Base-by-base conservation (phyloP, 345 rosid species). In the Salix suchowensis region DNA sequence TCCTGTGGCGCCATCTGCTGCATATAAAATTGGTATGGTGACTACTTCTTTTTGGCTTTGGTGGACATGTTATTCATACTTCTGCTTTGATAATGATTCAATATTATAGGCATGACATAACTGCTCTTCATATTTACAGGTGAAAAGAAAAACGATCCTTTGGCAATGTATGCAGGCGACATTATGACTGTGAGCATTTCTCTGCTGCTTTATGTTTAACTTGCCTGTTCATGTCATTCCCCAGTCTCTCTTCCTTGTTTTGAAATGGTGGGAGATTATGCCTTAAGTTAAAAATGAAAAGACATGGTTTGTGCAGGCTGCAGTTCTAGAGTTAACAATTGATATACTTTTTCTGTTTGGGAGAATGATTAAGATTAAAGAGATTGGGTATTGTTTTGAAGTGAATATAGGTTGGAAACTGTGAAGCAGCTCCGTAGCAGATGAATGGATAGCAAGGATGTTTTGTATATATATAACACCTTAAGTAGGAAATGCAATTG, bases 101-200 rank as follows among this genome's bases (percentile, higher is more conserved):
- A 18, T 48, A 44, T 55, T 32, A 42, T 65, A 23, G 26, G 2
- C 40, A 73, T 72, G 4, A 65, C 73, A 24, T 37, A 70, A 16
- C 60, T 37, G 6, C 24, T 71, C 34, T 64, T 74, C 18, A 70
- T 70, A 37, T 73, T 82, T 82, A 50, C 81, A 91, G 93, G 96
- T 11, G 97, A 92, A 80, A 94, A 94, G 97, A 94, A 84, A 76
- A 77, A 91, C 46, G 97, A 94, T 86, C 98, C 97, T 52, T 78
- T 94, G 81, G 92, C 97, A 48, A 92, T 92, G 98, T 94, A 92
- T 80, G 94, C 96, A 7, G 98, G 98, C 7, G 97, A 94, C 83
- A 88, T 91, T 65, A 94, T 91, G 97, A 94, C 97, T 10, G 98
- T 94, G 83, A 84, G 83, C 68, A 74, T 79, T 12, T 75, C 32